Base-by-base conservation (phyloP, 345 rosid genomes). In the Cardamine resedifolia region DNA sequence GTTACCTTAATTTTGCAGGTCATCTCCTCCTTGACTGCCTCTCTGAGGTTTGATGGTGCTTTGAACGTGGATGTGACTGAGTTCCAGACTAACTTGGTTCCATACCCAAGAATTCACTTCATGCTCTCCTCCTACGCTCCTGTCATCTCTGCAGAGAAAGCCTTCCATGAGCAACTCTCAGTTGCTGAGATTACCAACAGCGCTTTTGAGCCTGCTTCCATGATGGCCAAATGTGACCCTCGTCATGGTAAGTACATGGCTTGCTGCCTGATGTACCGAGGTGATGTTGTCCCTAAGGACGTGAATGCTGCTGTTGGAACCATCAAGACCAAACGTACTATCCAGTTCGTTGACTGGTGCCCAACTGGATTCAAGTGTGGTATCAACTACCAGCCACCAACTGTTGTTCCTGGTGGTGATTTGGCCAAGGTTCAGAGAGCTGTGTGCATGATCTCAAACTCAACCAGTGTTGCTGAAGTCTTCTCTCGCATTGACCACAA, bases 161-260 rank as follows among this genome's bases (percentile, higher is more conserved):
- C 81, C 31, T 79, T 69, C 75, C 83, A 81, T 1, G 86, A 81
- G 67, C 86, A 81, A 68, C 81, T 83, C n/a, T 83, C 83, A 10
- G 80, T 83, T 30, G 80, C 84, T 10, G 86, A 83, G 71, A 83
- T 83, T 57, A 83, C 86, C 9, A 83, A 81, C 68, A 79, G 76
- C 5, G 81, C 80, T 10, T 82, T 82, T 6, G 85, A 82, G 68
- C 85, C 81, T 8, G 76, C 83, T 36, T 77, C 81, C 4, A 82
- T 82, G 83, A 82, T 80, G 85, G 80, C 85, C 12, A 82, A 82
- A 55, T 82, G 86, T 24, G 84, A 83, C 64, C 84, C 86, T 16
- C 82, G 84, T 43, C 83, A 83, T 21, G 86, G 86, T 59, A 78
- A 83, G 47, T 83, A 83, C 84, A 83, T 83, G 86, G 86, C 86